phyloP scores from a whole-genome alignment of 2,329 filamentous ascomycete species.

The Fusarium staphyleae region DNA sequence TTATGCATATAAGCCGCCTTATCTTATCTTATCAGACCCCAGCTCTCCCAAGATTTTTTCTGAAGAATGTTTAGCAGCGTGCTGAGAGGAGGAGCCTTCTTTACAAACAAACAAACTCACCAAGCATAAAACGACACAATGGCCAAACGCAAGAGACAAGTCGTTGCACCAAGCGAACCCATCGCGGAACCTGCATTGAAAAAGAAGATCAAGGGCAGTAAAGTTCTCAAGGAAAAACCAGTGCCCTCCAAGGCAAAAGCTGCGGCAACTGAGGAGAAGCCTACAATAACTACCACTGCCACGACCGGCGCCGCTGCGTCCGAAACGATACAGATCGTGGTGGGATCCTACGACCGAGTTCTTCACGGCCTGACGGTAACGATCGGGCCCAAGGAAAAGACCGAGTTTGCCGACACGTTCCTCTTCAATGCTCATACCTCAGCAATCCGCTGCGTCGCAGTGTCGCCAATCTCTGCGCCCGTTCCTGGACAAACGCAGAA shows the following conservation, averaged over 20 bases:
- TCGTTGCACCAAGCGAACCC: constrained; percentile 39
- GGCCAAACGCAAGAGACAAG: constrained; percentile 59
- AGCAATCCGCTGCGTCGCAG: constrained; percentile 85
- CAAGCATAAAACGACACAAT: constrained; percentile 42
- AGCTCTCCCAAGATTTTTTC: constrained; percentile 40
- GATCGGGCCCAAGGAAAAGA: constrained; percentile 54
- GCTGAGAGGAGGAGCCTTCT: constrained; percentile 10
- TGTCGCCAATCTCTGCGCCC: constrained; percentile 76
- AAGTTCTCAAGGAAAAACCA: constrained; percentile 25
- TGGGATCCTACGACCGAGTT: constrained; percentile 92
- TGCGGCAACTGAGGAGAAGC: constrained; percentile 26
- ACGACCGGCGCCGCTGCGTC: constrained; percentile 34
- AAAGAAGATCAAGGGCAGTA: constrained; percentile 42
- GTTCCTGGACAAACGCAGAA: constrained; percentile 73
- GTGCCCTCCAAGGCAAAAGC: neutral
- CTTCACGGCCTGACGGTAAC: constrained; percentile 89
- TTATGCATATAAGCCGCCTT: constrained; percentile 39
- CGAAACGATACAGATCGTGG: constrained; percentile 83
- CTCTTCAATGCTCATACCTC: constrained; percentile 94
- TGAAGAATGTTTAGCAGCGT: constrained; percentile 6
- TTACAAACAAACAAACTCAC: constrained; percentile 13
- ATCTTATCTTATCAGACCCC: constrained; percentile 49
- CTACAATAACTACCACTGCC: constrained; percentile 27
- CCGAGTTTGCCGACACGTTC: constrained; percentile 88
- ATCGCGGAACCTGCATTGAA: constrained; percentile 32